These are phyloP conservation scores for Alnus glutinosa DNA, from an alignment of 306 rosid species.

Conservation along the genomic window DNA sequence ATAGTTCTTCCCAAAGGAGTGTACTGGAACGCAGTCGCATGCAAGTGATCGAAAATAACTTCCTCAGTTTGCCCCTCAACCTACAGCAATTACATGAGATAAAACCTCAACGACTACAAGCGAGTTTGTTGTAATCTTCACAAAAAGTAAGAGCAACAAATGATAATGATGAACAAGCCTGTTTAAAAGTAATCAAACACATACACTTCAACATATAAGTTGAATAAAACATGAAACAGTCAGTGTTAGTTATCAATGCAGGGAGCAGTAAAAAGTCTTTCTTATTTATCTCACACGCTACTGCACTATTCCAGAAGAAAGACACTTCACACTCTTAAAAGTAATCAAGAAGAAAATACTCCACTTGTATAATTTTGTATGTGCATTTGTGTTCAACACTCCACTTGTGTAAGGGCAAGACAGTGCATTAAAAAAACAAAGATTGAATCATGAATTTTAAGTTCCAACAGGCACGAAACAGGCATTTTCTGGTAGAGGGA, in stretches of 20 bases:
- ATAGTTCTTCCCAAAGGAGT: slow-evolving; percentile 93
- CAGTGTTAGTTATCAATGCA: too few species aligned
- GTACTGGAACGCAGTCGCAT: slow-evolving; percentile 94
- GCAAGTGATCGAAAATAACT: slow-evolving; percentile 86
- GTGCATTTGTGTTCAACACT: background rate
- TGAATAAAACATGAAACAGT: too few species aligned
- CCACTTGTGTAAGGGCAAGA: background rate
- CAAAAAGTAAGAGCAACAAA: too few species aligned
- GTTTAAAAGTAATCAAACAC: too few species aligned
- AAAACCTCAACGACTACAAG: background rate
- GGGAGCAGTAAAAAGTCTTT: too few species aligned
- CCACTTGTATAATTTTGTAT: background rate
- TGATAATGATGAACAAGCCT: too few species aligned
- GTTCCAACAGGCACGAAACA: background rate
- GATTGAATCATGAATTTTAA: background rate
- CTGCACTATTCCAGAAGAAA: background rate
- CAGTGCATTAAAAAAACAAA: background rate
- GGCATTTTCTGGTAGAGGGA: background rate
- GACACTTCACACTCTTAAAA: background rate
- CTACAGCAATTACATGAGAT: slow-evolving; percentile 35
- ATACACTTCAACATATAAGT: too few species aligned
- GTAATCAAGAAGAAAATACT: background rate
- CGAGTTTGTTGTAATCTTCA: too few species aligned
- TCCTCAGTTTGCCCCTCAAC: slow-evolving; percentile 91
- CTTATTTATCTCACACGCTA: background rate